These are phyloP conservation scores for Endothia cerciana DNA, from an alignment of 2,329 filamentous ascomycete genomes.

Conservation along the genomic window DNA sequence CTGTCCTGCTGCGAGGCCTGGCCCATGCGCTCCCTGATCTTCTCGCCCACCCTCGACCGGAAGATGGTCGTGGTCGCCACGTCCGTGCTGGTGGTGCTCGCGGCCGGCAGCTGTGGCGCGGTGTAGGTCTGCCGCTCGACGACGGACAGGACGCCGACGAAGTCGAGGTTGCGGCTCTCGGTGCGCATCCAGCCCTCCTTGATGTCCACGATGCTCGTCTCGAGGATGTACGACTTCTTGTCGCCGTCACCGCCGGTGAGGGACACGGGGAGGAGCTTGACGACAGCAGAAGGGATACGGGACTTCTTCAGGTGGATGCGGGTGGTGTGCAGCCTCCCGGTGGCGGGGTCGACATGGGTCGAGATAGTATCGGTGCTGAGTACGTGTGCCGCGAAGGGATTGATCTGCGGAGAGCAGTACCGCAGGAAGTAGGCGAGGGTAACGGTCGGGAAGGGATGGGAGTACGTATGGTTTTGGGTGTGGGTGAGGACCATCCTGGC, in stretches of 20 bases:
- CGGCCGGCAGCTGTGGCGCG: constrained; percentile 37
- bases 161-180: constrained; percentile 81
- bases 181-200: constrained; percentile 82
- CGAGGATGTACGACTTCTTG: constrained; percentile 79
- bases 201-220: constrained; percentile 78
- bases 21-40: constrained; percentile 59
- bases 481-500: constrained; percentile 65
- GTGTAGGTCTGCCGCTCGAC: constrained; percentile 76
- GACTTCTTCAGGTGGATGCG: constrained; percentile 83
- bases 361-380: constrained; percentile 82
- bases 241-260: constrained; percentile 67
- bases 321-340: constrained; percentile 75
- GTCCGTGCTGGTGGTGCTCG: constrained; percentile 54
- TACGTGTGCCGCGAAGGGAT: constrained; percentile 82
- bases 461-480: constrained; percentile 72
- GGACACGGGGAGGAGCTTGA: constrained; percentile 74
- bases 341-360: constrained; percentile 71
- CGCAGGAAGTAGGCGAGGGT: constrained; percentile 88
- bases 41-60: constrained; percentile 72
- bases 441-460: constrained; percentile 82
- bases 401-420: constrained; percentile 72
- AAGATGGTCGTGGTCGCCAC: constrained; percentile 77
- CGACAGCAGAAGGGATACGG: constrained; percentile 72
- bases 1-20: constrained; percentile 43
- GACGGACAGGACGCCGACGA: constrained; percentile 78